These are phyloP conservation scores for Pugionium cornutum DNA, from an alignment of 345 rosid species.

Conservation along the genomic window DNA sequence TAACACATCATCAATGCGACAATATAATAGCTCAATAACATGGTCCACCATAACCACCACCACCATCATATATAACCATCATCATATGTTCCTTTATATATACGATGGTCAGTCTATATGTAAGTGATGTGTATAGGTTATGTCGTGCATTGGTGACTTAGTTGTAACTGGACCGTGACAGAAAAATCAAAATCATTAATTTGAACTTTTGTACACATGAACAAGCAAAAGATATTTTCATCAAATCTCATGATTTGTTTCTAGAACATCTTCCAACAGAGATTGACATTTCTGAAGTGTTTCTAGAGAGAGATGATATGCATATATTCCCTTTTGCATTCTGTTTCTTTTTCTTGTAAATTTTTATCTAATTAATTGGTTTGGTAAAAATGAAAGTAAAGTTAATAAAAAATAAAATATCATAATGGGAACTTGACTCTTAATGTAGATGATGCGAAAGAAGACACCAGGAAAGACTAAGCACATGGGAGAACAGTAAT, in stretches of 20 bases:
- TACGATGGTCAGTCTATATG: too few relatives aligned
- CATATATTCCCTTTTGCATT: too few relatives aligned
- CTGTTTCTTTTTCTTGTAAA: too few relatives aligned
- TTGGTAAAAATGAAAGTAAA: too few relatives aligned
- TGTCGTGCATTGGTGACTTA: slow-evolving; percentile 18
- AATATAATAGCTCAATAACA: too few relatives aligned
- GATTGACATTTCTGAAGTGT: too few relatives aligned
- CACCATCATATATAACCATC: too few relatives aligned
- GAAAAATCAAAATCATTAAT: slow-evolving; percentile 28
- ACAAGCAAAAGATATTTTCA: slow-evolving; percentile 35
- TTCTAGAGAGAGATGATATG: too few relatives aligned
- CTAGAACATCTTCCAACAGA: slow-evolving; percentile 18
- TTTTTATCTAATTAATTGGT: too few relatives aligned
- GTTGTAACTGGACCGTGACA: slow-evolving; percentile 16
- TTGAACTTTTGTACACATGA: slow-evolving; percentile 29
- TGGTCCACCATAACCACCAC: too few relatives aligned
- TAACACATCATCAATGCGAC: too few relatives aligned
- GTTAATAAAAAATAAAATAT: background rate
- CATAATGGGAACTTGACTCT: slow-evolving; percentile 19
- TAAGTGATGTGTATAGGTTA: slow-evolving; percentile 18
- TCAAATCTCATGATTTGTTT: slow-evolving; percentile 24
- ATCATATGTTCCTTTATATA: slow-evolving; percentile 33
- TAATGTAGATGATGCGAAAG: slow-evolving; percentile 31
- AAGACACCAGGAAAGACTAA: slow-evolving; percentile 26
- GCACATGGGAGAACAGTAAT: slow-evolving; percentile 38